Evolutionary conservation across 2,329 filamentous ascomycete genomes (phyloP).

Genomic region (Ceratocystis albifundus): DNA sequence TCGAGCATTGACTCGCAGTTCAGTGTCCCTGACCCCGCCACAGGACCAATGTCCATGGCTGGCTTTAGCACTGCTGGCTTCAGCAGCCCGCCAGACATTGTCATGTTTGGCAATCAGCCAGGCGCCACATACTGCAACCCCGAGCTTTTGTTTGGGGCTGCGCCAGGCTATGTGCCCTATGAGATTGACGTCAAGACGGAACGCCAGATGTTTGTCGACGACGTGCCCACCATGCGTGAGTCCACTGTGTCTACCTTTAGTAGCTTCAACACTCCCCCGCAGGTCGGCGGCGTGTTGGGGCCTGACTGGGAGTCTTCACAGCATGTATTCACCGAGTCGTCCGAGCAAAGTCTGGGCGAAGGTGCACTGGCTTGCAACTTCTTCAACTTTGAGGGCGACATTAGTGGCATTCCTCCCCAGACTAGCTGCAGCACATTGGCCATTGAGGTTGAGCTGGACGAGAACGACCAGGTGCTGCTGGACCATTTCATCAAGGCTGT

Average conservation of each 20-base stretch:
- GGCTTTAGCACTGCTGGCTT: slow-evolving; percentile 46
- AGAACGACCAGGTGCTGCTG: slow-evolving; percentile 73
- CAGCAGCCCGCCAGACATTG: slow-evolving; percentile 47
- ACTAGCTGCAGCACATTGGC: slow-evolving; percentile 56
- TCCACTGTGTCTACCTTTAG: slow-evolving; percentile 87
- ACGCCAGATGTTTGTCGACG: slow-evolving; percentile 84
- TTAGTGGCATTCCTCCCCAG: slow-evolving; percentile 62
- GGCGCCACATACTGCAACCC: slow-evolving; percentile 14
- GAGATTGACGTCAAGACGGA: slow-evolving; percentile 96
- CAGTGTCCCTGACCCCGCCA: slow-evolving; percentile 35
- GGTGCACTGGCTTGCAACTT: slow-evolving; percentile 42
- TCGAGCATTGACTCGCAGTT: slow-evolving; percentile 72
- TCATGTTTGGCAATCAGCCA: slow-evolving; percentile 48
- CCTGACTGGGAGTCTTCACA: slow-evolving; percentile 59
- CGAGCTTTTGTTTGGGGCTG: slow-evolving; percentile 32
- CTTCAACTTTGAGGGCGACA: slow-evolving; percentile 55
- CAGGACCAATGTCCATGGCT: slow-evolving; percentile 2
- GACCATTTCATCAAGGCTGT: slow-evolving; percentile 87
- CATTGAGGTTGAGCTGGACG: slow-evolving; percentile 71
- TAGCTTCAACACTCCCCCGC: slow-evolving; percentile 72
- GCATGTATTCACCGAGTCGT: slow-evolving; percentile 15
- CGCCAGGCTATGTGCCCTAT: slow-evolving; percentile 56
- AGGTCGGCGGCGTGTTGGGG: slow-evolving; percentile 51
- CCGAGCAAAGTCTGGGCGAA: not conserved
- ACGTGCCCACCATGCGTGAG: slow-evolving; percentile 72